Evolutionary conservation across 331 rosid genomes (phyloP).

Genomic region (Saraca asoca): DNA sequence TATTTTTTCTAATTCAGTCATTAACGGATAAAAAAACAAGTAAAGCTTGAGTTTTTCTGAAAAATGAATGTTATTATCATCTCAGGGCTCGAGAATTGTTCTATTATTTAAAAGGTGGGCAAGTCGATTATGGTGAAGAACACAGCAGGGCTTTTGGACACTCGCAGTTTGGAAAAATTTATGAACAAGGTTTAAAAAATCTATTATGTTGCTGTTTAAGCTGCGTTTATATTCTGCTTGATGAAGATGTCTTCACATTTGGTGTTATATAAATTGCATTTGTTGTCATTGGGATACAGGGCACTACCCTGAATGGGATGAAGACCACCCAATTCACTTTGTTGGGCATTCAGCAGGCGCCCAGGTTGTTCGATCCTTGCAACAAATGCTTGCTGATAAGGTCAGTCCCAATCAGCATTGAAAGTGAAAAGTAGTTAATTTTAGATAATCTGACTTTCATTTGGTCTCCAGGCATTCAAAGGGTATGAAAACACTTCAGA

Average conservation of each 20-base stretch:
- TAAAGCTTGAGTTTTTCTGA: too few species aligned
- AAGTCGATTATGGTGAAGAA: conserved; percentile 88
- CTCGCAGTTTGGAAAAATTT: conserved; percentile 73
- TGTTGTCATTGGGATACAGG: conserved; percentile 56
- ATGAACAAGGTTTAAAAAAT: conserved; percentile 63
- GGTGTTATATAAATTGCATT: neutral
- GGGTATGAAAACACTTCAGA: conserved; percentile 73
- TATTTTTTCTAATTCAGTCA: too few species aligned
- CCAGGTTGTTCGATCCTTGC: conserved; percentile 88
- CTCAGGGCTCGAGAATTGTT: conserved; percentile 92
- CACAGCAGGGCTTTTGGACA: conserved; percentile 92
- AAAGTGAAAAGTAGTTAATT: neutral
- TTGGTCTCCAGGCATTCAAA: conserved; percentile 62
- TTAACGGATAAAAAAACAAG: too few species aligned
- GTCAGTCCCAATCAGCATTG: conserved; percentile 40
- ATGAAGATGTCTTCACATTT: conserved; percentile 9
- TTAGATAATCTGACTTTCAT: conserved; percentile 26
- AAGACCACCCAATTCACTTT: conserved; percentile 90
- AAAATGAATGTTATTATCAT: neutral
- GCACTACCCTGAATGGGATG: conserved; percentile 96
- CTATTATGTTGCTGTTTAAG: conserved; percentile 10
- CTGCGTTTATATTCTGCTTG: neutral
- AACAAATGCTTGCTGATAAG: conserved; percentile 98
- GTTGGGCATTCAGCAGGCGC: conserved; percentile 98
- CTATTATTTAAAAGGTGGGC: conserved; percentile 95